phyloP scores from a whole-genome alignment of 176 grass and related monocot species.

The Hordeum vulgare region DNA sequence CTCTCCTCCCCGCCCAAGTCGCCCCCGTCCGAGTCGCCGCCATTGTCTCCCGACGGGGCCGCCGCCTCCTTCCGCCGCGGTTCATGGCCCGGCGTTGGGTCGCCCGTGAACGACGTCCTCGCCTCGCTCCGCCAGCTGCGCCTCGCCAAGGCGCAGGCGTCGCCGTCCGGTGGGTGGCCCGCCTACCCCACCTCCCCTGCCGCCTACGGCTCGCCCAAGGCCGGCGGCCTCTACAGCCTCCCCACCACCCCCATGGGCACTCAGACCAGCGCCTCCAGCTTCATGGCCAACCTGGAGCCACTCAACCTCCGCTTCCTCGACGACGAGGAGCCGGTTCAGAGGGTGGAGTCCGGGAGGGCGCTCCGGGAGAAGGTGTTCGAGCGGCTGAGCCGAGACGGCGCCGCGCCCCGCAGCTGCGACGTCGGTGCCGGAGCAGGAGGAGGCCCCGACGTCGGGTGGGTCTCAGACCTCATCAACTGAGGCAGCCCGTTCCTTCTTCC shows the following conservation, averaged over 20 bases:
- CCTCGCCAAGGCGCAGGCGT: slow-evolving; percentile 51
- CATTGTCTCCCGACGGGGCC: slow-evolving; percentile 53
- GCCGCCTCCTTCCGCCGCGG: slow-evolving; percentile 22
- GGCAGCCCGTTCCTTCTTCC: background rate
- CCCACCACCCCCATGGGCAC: slow-evolving; percentile 41
- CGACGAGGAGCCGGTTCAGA: slow-evolving; percentile 43
- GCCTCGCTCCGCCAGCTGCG: slow-evolving; percentile 57
- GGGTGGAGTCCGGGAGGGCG: slow-evolving; percentile 78
- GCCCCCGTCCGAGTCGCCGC: slow-evolving; percentile 64
- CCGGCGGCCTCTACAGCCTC: slow-evolving; percentile 48
- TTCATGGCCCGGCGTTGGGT: slow-evolving; percentile 31
- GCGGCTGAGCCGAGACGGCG: slow-evolving; percentile 51
- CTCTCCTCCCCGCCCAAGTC: slow-evolving; percentile 67
- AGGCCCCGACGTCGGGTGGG: slow-evolving; percentile 63
- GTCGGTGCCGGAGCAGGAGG: background rate
- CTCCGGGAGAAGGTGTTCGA: slow-evolving; percentile 72
- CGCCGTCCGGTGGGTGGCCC: slow-evolving; percentile 34
- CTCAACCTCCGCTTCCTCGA: slow-evolving; percentile 25
- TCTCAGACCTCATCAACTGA: slow-evolving; percentile 79
- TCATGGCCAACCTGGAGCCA: slow-evolving; percentile 25
- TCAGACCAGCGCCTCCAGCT: background rate
- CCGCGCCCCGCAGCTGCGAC: background rate
- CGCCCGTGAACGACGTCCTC: slow-evolving; percentile 56
- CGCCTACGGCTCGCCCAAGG: slow-evolving; percentile 34
- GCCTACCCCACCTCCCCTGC: slow-evolving; percentile 12